Conservation (phyloP, 202 grass and related monocot genomes). For the Miscanthus sacchariflorus region DNA sequence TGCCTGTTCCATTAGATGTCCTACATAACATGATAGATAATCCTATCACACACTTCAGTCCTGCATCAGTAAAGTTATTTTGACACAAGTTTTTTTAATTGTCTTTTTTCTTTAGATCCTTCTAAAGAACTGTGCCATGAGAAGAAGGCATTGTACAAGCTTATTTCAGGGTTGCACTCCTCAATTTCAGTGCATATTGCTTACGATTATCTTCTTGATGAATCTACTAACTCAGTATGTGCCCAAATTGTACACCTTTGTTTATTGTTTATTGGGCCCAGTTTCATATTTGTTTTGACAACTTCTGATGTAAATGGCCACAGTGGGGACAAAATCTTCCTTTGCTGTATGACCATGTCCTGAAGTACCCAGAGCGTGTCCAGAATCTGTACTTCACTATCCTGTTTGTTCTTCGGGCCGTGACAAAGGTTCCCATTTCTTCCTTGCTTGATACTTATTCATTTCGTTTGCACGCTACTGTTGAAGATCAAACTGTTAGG, state of each 20-base stretch:
- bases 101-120: constrained; percentile 65
- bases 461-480: background rate
- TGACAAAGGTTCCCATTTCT: constrained; percentile 78
- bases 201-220: constrained; percentile 80
- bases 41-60: background rate
- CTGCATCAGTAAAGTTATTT: constrained; percentile 24
- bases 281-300: constrained; percentile 30
- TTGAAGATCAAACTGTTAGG: background rate
- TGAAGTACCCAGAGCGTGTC: constrained; percentile 83
- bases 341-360: constrained; percentile 81
- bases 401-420: constrained; percentile 92
- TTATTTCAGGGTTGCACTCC: constrained; percentile 96
- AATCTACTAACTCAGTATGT: constrained; percentile 72
- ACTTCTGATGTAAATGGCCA: constrained; percentile 37
- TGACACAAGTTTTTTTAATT: constrained; percentile 17
- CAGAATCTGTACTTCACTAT: constrained; percentile 90
- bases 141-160: constrained; percentile 88
- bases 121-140: constrained; percentile 87
- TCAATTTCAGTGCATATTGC: constrained; percentile 99
- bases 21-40: constrained; percentile 6
- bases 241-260: background rate
- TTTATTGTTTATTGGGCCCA: constrained; percentile 29
- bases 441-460: background rate
- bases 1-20: background rate
- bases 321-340: constrained; percentile 92